Base-by-base conservation (phyloP, 1,284 basidiomycete genomes). In the Laetiporus sulphureus region DNA sequence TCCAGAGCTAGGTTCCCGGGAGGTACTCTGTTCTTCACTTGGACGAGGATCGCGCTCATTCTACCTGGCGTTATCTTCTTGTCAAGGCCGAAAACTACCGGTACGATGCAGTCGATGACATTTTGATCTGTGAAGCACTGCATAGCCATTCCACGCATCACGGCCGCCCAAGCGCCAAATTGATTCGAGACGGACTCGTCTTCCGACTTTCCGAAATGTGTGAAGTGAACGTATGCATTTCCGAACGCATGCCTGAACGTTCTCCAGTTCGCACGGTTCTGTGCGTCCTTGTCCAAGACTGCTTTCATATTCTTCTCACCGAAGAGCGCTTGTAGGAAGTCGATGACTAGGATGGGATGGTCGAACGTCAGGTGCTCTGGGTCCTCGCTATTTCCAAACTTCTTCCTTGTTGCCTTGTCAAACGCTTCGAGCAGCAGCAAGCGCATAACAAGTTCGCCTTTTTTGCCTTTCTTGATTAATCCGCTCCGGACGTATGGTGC, bases 21-120 rank as follows among this genome's bases (percentile, higher is more conserved):
- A 19, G 4, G 2, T 5, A n/a, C n/a, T n/a, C 20, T 8, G 25
- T 36, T 25, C 19, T 40, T 46, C 31, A 43, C 32, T 22, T 43
- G 45, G 7, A 49, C 36, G 10, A 49, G 32, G 12, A 49, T 15
- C n/a, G 22, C 40, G 4, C 36, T 39, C 40, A 49, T 41, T 4
- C 7, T 13, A 1, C 25, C 2, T 16, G 15, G 13, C 16, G 3
- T 3, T 8, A 46, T 19, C 18, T 30, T 33, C 2, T 31, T 23
- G 13, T 46, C 25, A 5, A 5, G 8, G 25, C 13, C n/a, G 15
- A 49, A n/a, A 16, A 41, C 18, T 8, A 46, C 23, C 3, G 47
- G 47, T 8, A 49, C 27, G 16, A 44, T 20, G 15, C 15, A n/a
- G 22, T 49, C 45, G 23, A 49, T 38, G 7, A 18, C n/a, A 4